Evolutionary conservation across 768 basidiomycete species (phyloP).

Genomic region (Tylopilus plumbeoviolaceoides): DNA sequence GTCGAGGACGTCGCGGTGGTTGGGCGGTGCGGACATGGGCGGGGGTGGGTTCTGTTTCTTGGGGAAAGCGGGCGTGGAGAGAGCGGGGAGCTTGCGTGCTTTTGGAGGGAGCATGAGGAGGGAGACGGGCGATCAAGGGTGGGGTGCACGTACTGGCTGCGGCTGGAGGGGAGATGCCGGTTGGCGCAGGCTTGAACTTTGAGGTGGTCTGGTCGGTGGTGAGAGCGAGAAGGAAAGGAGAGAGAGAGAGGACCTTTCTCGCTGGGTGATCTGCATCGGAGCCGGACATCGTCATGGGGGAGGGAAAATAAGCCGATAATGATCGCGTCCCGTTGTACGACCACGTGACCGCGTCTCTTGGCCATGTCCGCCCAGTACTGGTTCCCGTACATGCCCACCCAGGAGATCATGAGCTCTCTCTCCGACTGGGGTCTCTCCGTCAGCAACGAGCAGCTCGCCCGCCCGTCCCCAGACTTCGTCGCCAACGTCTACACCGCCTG

Average conservation of each 20-base stretch:
- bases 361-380: slow-evolving; percentile 38
- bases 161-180: not conserved
- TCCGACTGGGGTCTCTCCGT: slow-evolving; percentile 66
- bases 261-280: too few species aligned
- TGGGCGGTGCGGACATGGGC: slow-evolving; percentile 10
- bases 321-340: slow-evolving; percentile 11
- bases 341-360: slow-evolving; percentile 29
- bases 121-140: not conserved
- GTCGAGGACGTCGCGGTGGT: slow-evolving; percentile 13
- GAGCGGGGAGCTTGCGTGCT: slow-evolving; percentile 37
- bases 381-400: slow-evolving; percentile 63
- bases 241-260: slow-evolving; percentile 9
- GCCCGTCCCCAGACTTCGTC: slow-evolving; percentile 69
- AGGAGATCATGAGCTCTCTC: slow-evolving; percentile 63
- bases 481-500: slow-evolving; percentile 66
- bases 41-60: slow-evolving; percentile 14
- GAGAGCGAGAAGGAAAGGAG: not conserved
- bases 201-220: slow-evolving; percentile 21
- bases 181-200: slow-evolving; percentile 45
- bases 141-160: slow-evolving; percentile 10
- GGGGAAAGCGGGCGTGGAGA: slow-evolving; percentile 44
- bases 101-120: slow-evolving; percentile 6
- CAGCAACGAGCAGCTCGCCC: slow-evolving; percentile 61
- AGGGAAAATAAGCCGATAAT: too few species aligned
- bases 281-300: too few species aligned